A percentile compares a stretch with the other conserved stretches of the same genome.
Conservation (phyloP, 495 filamentous ascomycete species). For the Xylaria acuta region DNA sequence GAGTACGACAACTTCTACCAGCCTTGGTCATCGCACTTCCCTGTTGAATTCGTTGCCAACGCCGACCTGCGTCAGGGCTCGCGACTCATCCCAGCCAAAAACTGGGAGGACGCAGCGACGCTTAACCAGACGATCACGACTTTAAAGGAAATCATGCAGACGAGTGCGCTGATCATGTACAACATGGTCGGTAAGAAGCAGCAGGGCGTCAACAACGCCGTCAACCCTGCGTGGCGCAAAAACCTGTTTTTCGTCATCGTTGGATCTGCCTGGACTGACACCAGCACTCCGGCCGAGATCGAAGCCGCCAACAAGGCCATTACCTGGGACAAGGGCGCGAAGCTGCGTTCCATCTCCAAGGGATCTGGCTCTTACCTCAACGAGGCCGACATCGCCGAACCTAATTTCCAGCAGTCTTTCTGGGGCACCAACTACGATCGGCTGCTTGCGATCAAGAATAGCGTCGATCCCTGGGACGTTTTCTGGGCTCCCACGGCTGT, state of each 20-base stretch:
- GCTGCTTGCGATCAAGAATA: conserved; percentile 54
- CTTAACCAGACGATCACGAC: conserved; percentile 50
- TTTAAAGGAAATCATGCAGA: conserved; percentile 47
- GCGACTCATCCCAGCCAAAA: conserved; percentile 51
- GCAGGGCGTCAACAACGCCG: conserved; percentile 39
- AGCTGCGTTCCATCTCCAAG: conserved; percentile 47
- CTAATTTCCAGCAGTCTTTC: conserved; percentile 64
- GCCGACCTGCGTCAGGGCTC: conserved; percentile 47
- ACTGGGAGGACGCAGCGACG: conserved; percentile 41
- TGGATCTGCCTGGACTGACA: conserved; percentile 44
- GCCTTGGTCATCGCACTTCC: conserved; percentile 54
- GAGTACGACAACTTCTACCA: conserved; percentile 57
- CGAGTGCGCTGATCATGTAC: conserved; percentile 55
- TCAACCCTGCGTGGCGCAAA: conserved; percentile 51
- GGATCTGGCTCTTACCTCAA: conserved; percentile 50
- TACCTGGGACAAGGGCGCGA: conserved; percentile 55
- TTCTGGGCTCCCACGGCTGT: conserved; percentile 62
- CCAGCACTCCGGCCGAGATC: conserved; percentile 43
- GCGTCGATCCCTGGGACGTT: conserved; percentile 54
- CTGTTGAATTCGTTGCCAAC: conserved; percentile 51
- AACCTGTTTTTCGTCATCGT: conserved; percentile 52
- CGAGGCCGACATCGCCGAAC: conserved; percentile 61
- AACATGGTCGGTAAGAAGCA: conserved; percentile 54
- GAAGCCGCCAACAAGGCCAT: conserved; percentile 52
- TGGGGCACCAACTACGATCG: conserved; percentile 54